Evolutionary conservation across 345 rosid genomes (phyloP), one percentile per base, ranked within the genome.

Genomic region (Microthlaspi erraticum): DNA sequence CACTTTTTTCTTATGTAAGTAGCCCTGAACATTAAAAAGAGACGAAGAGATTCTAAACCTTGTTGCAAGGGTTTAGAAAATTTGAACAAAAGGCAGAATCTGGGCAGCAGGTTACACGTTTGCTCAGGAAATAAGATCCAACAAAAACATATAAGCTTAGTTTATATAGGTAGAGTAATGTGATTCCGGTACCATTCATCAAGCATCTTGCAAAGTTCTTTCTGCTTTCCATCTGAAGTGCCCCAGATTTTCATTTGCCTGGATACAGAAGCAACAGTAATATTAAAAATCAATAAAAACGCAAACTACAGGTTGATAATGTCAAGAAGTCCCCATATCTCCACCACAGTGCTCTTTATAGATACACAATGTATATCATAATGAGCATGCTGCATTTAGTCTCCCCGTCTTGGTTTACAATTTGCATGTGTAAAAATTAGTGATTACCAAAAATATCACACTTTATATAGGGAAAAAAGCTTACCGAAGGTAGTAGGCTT

Each of bases 201-300:
- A 58, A 94, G 89, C 95, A 94, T 81, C 86, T 86, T 84, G 87
- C 89, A 72, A 49, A 94, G 90, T 80, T 84, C 88, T 72, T 62
- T 82, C 84, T 86, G 93, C 83, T 91, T 94, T 81, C 78, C 99
- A 17, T 82, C 64, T 63, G 95, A 91, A 45, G 89, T 89, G 51
- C 90, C 88, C 97, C 97, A 94, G 52, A 42, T 89, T 58, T 86
- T 84, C 93, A 94, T 91, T 79, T 89, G 97, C 86, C 99, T 94
- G 79, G 69, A 70, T 17, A 57, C 64, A 68, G 52, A 58, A 75
- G 54, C 18, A 59, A 10, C 36, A 31, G 58, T 44, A 34, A 14
- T 37, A 11, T 39, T 10, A 23, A 23, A 23, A 23, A 20, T 16
- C 5, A 5, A 5, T 17, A 16, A 23, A 19, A 18, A 46, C 10